phyloP scores from a whole-genome alignment of 331 rosid species.

The Acacia pycnantha region DNA sequence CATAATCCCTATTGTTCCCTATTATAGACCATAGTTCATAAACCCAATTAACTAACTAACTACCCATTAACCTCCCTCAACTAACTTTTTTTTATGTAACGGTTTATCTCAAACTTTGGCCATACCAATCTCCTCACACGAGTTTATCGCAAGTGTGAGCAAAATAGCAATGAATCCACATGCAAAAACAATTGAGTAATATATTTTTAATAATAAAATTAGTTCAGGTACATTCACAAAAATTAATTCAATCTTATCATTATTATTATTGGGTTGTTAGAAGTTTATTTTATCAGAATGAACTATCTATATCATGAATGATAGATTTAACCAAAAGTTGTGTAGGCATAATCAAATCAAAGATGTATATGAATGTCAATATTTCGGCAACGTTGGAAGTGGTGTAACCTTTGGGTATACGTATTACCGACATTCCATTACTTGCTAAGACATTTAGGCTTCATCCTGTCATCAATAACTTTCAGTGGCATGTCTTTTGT shows the following conservation, averaged over 20 bases:
- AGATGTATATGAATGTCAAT: constrained; percentile 9
- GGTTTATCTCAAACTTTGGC: neutral
- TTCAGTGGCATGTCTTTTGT: neutral
- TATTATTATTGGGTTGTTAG: neutral
- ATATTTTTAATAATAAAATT: constrained; percentile 12
- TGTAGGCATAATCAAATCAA: constrained; percentile 12
- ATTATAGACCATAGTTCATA: neutral
- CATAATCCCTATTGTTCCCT: neutral
- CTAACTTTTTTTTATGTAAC: neutral
- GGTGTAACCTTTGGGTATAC: constrained; percentile 11
- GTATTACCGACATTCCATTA: neutral
- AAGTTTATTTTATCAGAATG: constrained; percentile 12
- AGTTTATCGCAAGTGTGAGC: neutral
- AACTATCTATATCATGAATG: constrained; percentile 9
- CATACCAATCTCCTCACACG: neutral
- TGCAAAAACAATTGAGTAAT: neutral
- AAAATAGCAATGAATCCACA: neutral
- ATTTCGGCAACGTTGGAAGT: constrained; percentile 1
- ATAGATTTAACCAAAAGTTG: neutral
- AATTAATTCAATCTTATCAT: neutral
- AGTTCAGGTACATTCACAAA: neutral
- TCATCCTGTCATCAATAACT: neutral
- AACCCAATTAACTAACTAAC: neutral
- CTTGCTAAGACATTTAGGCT: neutral
- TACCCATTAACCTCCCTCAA: neutral